A percentile compares a stretch with the other conserved stretches of the same genome.
Evolutionary conservation across 257 asterid species (phyloP).

Genomic region (Catharanthus roseus): DNA sequence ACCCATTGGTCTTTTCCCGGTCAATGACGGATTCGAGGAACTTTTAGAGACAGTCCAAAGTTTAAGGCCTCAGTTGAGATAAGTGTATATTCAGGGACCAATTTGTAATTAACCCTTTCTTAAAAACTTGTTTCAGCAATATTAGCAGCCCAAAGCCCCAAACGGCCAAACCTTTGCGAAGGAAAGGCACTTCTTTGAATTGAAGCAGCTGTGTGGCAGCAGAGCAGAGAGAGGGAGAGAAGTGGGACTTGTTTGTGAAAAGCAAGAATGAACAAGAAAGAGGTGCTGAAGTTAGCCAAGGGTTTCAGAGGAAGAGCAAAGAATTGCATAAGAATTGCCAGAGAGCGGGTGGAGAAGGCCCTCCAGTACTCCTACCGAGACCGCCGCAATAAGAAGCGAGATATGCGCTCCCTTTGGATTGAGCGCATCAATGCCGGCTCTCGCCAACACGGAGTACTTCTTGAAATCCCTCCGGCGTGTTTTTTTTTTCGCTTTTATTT

Average conservation of each 20-base stretch:
- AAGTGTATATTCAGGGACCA: no score
- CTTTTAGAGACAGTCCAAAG: no score
- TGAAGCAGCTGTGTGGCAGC: no score
- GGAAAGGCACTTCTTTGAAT: no score
- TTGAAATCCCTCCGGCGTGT: not conserved
- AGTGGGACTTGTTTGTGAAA: no score
- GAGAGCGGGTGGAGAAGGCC: constrained; percentile 74
- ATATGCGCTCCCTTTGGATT: constrained; percentile 92
- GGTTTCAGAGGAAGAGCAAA: constrained; percentile 83
- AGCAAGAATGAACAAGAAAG: constrained; percentile 63
- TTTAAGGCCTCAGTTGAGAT: no score
- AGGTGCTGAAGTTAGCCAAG: constrained; percentile 66
- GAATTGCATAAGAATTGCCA: constrained; percentile 69
- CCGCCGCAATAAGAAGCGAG: constrained; percentile 73
- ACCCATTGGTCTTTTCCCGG: no score
- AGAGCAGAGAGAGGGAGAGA: not conserved
- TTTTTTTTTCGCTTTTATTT: not conserved
- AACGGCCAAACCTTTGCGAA: no score
- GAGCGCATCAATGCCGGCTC: constrained; percentile 91
- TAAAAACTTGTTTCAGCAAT: no score
- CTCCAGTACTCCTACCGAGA: constrained; percentile 72
- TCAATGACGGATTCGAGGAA: no score
- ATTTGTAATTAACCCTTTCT: no score
- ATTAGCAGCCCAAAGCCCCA: no score
- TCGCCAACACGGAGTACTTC: constrained; percentile 63